Evolutionary conservation across 495 filamentous ascomycete genomes (phyloP), one percentile per base, ranked within the genome.

Genomic region (Hypoxylon lienhwacheense): DNA sequence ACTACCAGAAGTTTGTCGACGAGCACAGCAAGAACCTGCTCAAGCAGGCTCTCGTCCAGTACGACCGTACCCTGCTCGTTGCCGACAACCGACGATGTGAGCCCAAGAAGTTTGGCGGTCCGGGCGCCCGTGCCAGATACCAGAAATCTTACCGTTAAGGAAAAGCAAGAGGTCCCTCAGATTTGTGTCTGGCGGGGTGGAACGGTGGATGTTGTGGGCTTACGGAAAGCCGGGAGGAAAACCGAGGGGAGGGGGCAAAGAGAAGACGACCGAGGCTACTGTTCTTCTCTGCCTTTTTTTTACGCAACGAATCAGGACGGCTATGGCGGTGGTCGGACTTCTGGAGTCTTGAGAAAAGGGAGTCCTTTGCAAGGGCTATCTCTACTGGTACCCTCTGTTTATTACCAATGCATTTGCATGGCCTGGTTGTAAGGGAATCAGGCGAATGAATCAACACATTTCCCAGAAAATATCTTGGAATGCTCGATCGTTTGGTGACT

Each of bases 1-100:
- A 97, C 87, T 97, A 96, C 87, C 93, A 97, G 84, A 98, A 98
- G 81, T 98, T 85, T 80, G 89, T 98, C 75, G 93, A 98, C 71
- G 93, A 98, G 86, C 90, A 97, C 85, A 86, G 87, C 80, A 98
- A 98, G 89, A 98, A 97, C 85, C 81, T 87, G 77, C 82, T 98
- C 65, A 98, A 98, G 89, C 85, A 90, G 74, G 87, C 88, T 56
- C 82, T 97, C 55, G 86, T 88, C 68, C 82, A 88, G 73, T 98
- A 95, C 82, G 93, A 98, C 82, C 86, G 93, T 65, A 96, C 89
- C 72, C 81, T 98, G 57, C 85, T 98, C 64, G 93, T 98, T 62
- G 95, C 93, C 73, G 93, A 98, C 72, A 96, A 96, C 82, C 82
- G 92, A 64, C 88, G 93, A 56, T 87, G 87, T 72, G 89, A 93